Percentiles rank a stretch among this genome's conserved stretches.
These are phyloP conservation scores for Chlamydomonas schloesseri DNA, from an alignment of 139 green algal genomes.

Conservation along the genomic window DNA sequence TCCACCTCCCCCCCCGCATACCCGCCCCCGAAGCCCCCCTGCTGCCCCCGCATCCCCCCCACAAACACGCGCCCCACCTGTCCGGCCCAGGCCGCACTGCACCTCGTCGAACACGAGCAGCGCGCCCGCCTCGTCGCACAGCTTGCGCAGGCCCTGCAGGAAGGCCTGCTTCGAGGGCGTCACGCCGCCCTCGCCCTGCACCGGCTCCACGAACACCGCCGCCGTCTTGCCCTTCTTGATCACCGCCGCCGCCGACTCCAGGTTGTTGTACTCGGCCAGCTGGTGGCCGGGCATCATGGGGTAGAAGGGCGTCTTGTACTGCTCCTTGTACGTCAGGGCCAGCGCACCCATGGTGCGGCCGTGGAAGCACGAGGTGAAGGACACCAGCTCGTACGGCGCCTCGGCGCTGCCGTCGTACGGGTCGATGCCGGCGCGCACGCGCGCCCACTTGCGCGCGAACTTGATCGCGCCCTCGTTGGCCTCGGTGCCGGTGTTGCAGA, in stretches of 20 bases:
- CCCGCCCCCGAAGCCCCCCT: no score
- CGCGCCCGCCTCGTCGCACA: conserved; percentile 95
- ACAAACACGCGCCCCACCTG: conserved; percentile 37
- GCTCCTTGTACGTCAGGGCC: conserved; percentile 95
- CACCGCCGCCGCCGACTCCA: conserved; percentile 74
- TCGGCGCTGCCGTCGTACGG: conserved; percentile 71
- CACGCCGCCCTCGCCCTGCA: conserved; percentile 95
- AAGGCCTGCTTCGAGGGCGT: conserved; percentile 75
- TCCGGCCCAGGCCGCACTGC: conserved; percentile 68
- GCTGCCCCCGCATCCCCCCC: no score
- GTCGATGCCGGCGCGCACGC: conserved; percentile 80
- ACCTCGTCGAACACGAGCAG: conserved; percentile 98
- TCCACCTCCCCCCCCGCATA: no score
- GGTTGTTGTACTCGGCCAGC: conserved; percentile 77
- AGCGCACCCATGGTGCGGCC: conserved; percentile 97
- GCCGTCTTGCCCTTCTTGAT: conserved; percentile 90
- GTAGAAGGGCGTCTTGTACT: conserved; percentile 95
- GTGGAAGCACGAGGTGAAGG: conserved; percentile 96
- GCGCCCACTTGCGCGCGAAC: conserved; percentile 96
- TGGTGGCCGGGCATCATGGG: conserved; percentile 90
- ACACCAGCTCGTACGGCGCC: conserved; percentile 91
- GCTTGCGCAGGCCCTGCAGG: conserved; percentile 83
- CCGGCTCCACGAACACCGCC: conserved; percentile 97
- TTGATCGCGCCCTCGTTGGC: conserved; percentile 99
- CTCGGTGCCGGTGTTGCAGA: conserved; percentile 97